Percentiles rank a stretch among this genome's conserved stretches.
Conservation (phyloP, 202 grass and related monocot genomes). For the Panicum virgatum region DNA sequence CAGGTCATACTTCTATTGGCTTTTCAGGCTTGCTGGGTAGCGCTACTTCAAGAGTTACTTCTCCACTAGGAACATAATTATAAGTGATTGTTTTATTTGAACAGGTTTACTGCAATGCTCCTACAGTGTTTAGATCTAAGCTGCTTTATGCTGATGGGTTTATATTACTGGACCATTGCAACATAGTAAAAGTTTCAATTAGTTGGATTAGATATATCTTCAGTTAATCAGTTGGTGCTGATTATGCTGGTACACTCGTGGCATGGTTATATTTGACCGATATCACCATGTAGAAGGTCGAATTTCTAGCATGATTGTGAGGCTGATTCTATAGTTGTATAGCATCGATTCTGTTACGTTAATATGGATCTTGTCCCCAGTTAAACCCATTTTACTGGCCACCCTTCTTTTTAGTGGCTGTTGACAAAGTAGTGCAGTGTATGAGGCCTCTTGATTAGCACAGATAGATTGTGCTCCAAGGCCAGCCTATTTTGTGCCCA, state of each 20-base stretch:
- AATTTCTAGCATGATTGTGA: not conserved
- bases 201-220: not conserved
- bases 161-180: not conserved
- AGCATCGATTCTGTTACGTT: not conserved
- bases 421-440: not conserved
- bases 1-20: not conserved
- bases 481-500: not conserved
- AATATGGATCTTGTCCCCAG: not conserved
- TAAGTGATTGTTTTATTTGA: not conserved
- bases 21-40: not conserved
- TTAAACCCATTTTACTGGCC: not conserved
- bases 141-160: not conserved
- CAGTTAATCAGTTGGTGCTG: not conserved
- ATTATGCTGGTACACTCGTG: not conserved
- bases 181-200: not conserved
- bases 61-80: not conserved
- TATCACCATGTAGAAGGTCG: not conserved
- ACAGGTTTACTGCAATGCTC: not conserved
- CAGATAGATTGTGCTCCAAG: not conserved
- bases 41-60: not conserved
- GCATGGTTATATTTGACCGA: not conserved
- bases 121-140: not conserved
- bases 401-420: not conserved
- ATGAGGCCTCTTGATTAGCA: not conserved
- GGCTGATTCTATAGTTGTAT: not conserved